Percentiles rank a stretch among this genome's conserved stretches.
phyloP scores from a whole-genome alignment of 192 early-diverging fungal species.

The Backusella tarrabulga region DNA sequence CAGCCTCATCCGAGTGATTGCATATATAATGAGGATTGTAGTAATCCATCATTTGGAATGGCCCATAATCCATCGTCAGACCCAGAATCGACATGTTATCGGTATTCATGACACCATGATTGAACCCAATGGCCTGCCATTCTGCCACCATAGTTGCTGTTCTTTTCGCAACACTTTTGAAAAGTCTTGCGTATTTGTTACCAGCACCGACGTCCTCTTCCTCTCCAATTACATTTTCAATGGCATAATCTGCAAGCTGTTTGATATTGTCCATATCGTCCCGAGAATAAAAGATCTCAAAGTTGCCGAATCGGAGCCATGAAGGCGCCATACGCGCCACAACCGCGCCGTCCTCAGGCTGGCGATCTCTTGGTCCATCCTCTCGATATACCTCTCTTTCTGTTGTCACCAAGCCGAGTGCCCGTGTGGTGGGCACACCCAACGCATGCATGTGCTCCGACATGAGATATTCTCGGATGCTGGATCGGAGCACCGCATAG shows the following conservation, averaged over 20 bases:
- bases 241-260: slow-evolving; percentile 71
- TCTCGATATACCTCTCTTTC: slow-evolving; percentile 62
- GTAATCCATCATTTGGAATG: slow-evolving; percentile 80
- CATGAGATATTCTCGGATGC: slow-evolving; percentile 81
- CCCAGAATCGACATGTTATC: slow-evolving; percentile 14
- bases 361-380: slow-evolving; percentile 37
- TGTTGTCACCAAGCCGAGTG: slow-evolving; percentile 67
- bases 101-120: slow-evolving; percentile 90
- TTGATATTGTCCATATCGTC: slow-evolving; percentile 53
- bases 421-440: slow-evolving; percentile 74
- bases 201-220: slow-evolving; percentile 21
- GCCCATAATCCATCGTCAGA: slow-evolving; percentile 86
- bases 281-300: slow-evolving; percentile 78
- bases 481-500: slow-evolving; percentile 82
- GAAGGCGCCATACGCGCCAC: slow-evolving; percentile 71
- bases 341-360: slow-evolving; percentile 70
- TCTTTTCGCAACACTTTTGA: slow-evolving; percentile 50
- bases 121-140: slow-evolving; percentile 81
- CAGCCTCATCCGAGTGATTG: slow-evolving; percentile 74
- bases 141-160: slow-evolving; percentile 75
- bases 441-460: slow-evolving; percentile 75
- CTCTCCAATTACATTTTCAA: slow-evolving; percentile 54
- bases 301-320: slow-evolving; percentile 88
- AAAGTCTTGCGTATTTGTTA: slow-evolving; percentile 60
- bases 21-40: slow-evolving; percentile 81